Base-by-base conservation (phyloP, 202 grass and related monocot genomes). In the Musa balbisiana region DNA sequence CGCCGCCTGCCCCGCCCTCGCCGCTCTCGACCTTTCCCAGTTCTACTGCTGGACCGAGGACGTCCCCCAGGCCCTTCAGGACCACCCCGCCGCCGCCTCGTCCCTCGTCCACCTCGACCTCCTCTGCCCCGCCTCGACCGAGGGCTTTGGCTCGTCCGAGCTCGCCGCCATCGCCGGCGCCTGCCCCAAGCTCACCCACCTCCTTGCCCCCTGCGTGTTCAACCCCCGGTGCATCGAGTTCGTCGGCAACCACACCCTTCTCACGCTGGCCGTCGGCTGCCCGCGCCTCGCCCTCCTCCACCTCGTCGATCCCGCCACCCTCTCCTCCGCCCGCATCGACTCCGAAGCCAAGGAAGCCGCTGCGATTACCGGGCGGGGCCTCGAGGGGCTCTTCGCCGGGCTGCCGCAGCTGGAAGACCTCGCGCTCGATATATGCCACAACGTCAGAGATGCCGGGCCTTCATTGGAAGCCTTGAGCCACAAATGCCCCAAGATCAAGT, bases 1-100 rank as follows among this genome's bases (percentile, higher is more conserved):
- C 20, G 49, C 2, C 11, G 29, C 68, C 67, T 99, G 91, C 72
- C 52, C 76, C 11, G 6, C 15, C 71, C 83, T 99, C 53, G 17
- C 43, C 9, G 53, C 82, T 53, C 83, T 99, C 70, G 95, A 99
- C 82, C 86, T 99, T 59, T 91, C 87, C 0, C 89, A 92, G 50
- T 99, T 99, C 85, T 99, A 99, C 77, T 99, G 95, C 91, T 99
- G 95, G 95, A 92, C 87, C 55, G 95, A 99, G 68, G 95, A 99
- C 82, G 72, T 99, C 17, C 33, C 72, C 27, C 85, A 76, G 21
- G 88, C 91, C 2, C 82, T 99, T 53, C 64, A 71, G 1, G 82
- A 78, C 25, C 59, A 92, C 67, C 87, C 87, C 0, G 2, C 53
- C 17, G 83, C 87, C 12, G 86, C 88, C 8, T 76, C 73, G 0